Base-by-base conservation (phyloP, 345 rosid genomes). In the Hibiscus tridactylites region DNA sequence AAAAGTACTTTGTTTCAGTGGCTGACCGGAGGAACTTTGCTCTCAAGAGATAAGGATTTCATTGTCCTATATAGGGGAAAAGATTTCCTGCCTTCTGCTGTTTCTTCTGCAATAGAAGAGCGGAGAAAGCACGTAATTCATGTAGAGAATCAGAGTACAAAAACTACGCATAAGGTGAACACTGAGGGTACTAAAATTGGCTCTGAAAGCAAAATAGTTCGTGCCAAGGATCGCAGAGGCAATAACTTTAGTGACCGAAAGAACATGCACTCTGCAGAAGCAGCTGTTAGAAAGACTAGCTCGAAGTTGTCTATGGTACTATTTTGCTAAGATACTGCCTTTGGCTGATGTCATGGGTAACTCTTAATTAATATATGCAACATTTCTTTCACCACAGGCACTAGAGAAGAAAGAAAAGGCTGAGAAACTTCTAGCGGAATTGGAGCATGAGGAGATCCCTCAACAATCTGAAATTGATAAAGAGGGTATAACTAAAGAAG, bases 11-110 rank as follows among this genome's bases (percentile, higher is more conserved):
- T 79, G 33, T 82, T 79, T 81, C 91, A 91, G 98, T 80, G 86
- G 88, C 84, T 94, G 78, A 94, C 98, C 56, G 95, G 96, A 81
- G 98, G 95, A 74, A 80, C 81, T 70, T 79, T 94, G 77, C 85
- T 94, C 39, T 81, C 95, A 69, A 82, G 98, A 79, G 95, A 94
- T 78, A 86, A 81, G 73, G 97, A 91, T 71, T 90, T 84, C 78
- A 85, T 91, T 80, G 91, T 83, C 71, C 79, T 91, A 68, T 94
- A 94, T 79, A 81, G 98, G 79, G 98, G 98, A 79, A 94, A 94
- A 79, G 98, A 94, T 87, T 94, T 91, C 84, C 88, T 94, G 61
- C 97, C 95, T 9, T 78, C 81, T 73, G 93, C 90, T 37, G 97
- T 88, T 81, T 91, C 98, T 76, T 86, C 88, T 72, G 93, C 90